Evolutionary conservation across 768 basidiomycete genomes (phyloP).

Genomic region (Candolleomyces aberdarensis): DNA sequence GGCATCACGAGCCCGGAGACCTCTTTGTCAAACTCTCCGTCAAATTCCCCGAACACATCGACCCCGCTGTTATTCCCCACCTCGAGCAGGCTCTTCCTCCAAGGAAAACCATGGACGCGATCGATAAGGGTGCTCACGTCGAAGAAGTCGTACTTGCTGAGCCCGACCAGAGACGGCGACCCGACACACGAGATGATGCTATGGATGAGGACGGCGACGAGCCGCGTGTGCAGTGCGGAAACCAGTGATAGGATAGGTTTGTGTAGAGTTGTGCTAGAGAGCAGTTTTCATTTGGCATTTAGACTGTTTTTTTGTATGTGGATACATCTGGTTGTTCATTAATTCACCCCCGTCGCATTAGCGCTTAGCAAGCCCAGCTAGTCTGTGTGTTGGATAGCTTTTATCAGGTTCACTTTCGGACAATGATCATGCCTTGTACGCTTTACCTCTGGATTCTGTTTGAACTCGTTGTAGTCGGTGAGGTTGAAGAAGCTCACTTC

Average conservation of each 20-base stretch:
- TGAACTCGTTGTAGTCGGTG: constrained; percentile 76
- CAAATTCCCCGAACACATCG: constrained; percentile 83
- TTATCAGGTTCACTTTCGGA: background rate
- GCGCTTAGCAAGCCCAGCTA: constrained; percentile 40
- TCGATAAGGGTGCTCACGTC: constrained; percentile 60
- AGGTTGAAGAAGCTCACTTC: constrained; percentile 91
- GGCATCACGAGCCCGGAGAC: constrained; percentile 96
- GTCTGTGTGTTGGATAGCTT: constrained; percentile 28
- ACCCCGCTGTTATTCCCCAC: constrained; percentile 58
- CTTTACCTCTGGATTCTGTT: constrained; percentile 78
- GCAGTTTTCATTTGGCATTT: constrained; percentile 15
- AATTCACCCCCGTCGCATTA: constrained; percentile 27
- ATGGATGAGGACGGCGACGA: constrained; percentile 96
- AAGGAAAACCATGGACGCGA: constrained; percentile 63
- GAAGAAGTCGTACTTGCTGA: constrained; percentile 88
- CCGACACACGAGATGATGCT: constrained; percentile 46
- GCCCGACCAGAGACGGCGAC: constrained; percentile 61
- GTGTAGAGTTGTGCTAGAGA: constrained; percentile 9
- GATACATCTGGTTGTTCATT: constrained; percentile 29
- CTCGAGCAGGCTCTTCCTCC: constrained; percentile 87
- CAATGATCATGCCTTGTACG: background rate
- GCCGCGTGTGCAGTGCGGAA: constrained; percentile 94
- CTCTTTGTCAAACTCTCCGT: constrained; percentile 85
- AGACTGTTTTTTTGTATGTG: constrained; percentile 25
- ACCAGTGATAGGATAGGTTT: constrained; percentile 51